Conservation (phyloP, 768 basidiomycete species). For the Leccinum arenicola region DNA sequence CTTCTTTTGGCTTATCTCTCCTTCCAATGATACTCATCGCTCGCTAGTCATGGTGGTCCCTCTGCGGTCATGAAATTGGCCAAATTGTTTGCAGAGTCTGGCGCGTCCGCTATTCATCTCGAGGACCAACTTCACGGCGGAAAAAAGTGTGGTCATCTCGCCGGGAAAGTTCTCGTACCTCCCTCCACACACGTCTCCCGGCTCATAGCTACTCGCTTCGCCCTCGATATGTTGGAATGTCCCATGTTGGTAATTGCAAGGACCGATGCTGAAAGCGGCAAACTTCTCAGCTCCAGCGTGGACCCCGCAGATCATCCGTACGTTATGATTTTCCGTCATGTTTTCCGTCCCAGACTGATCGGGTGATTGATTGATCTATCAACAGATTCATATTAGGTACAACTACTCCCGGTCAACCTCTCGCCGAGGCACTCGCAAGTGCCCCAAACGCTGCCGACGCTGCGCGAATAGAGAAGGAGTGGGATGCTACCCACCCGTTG, state of each 20-base stretch:
- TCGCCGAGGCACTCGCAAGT: slow-evolving; percentile 67
- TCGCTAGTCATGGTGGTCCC: slow-evolving; percentile 79
- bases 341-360: slow-evolving; percentile 6
- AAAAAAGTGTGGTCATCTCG: slow-evolving; percentile 93
- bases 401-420: slow-evolving; percentile 43
- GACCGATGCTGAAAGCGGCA: slow-evolving; percentile 87
- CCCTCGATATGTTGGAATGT: slow-evolving; percentile 85
- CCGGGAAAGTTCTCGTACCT: slow-evolving; percentile 91
- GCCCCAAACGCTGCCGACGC: slow-evolving; percentile 68
- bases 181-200: slow-evolving; percentile 84
- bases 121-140: slow-evolving; percentile 95
- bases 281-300: slow-evolving; percentile 79
- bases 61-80: slow-evolving; percentile 93
- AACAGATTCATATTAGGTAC: slow-evolving; percentile 67
- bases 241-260: slow-evolving; percentile 89
- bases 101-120: slow-evolving; percentile 85
- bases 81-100: slow-evolving; percentile 94
- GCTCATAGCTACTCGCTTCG: slow-evolving; percentile 82
- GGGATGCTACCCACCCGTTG: slow-evolving; percentile 66
- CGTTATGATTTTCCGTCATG: slow-evolving; percentile 29
- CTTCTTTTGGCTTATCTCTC: slow-evolving; percentile 14
- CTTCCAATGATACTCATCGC: slow-evolving; percentile 7
- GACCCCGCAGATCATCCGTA: slow-evolving; percentile 73
- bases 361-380: slow-evolving; percentile 3
- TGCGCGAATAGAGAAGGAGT: slow-evolving; percentile 70